Evolutionary conservation across 331 rosid genomes (phyloP), one percentile per base, ranked within the genome.

Genomic region (Stylosanthes scabra): DNA sequence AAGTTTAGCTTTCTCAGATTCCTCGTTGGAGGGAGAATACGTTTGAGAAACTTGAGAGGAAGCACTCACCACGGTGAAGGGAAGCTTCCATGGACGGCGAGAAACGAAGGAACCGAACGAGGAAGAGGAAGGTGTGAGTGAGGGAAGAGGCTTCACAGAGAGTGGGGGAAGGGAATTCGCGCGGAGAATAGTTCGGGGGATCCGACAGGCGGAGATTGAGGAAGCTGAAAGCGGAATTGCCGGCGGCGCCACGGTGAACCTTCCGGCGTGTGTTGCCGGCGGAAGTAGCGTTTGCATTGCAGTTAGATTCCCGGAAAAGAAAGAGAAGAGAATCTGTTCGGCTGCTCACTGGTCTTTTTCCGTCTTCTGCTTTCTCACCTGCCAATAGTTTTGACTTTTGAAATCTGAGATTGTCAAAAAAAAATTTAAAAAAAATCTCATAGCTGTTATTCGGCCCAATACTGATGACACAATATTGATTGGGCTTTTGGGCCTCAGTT

Each of bases 1-100:
- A 64, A 95, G 90, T 79, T 95, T 90, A 34, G 86, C 91, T 74
- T 86, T 87, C 20, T 95, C 99, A 11, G 87, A 42, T 46, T 90
- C 97, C 10, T 75, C 88, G 56, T 74, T 78, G 14, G 88, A 68
- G 54, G 94, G 37, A 57, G 79, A 49, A 65, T 50, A 80, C 50
- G 82, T 6, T 31, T 85, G 70, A 66, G 98, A 86, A 49, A 79
- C 46, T 59, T 91, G 89, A 2, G 93, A 80, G 54, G 87, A 85
- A 52, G 96, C 86, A 29, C 54, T 75, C 29, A 57, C 54, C 15
- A 57, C 54, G 49, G 83, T 58, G 49, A 78, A 79, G 10, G 72
- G 73, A 76, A 87, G 78, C 55, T 70, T 80, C 39, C 68, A 10
- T 66, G 84, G 74, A 39, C 61, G 74, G 64, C 42, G 66, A 49